Evolutionary conservation across 2,329 filamentous ascomycete genomes (phyloP), one percentile per base, ranked within the genome.

Genomic region (Pseudogymnoascus destructans): DNA sequence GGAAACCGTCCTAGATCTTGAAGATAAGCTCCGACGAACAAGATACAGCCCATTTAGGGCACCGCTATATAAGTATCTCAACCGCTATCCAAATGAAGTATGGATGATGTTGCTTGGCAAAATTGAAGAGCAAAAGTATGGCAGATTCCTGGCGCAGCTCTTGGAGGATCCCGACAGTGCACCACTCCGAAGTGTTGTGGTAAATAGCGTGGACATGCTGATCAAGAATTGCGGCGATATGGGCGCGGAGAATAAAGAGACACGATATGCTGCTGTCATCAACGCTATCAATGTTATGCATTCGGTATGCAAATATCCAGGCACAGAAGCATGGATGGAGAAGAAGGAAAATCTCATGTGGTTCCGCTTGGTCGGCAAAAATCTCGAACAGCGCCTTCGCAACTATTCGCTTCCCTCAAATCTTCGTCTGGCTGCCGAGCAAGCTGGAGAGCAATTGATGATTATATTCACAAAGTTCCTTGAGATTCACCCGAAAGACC

Each of bases 41-140:
- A 86, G 91, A 54, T 85, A 88, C 65, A 97, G 91, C 66, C 92
- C 92, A 0, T 97, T 98, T 77, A 81, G 95, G 46, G 81, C 85
- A 60, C 92, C 93, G 0, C 79, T 98, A 17, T 90, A 95, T 70
- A 89, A 89, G 67, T 98, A 95, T 69, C 79, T 99, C 61, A 95
- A 95, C 70, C 82, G 90, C 60, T 98, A 97, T 68, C 85, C 93
- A 0, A 86, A 87, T 62, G 91, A 98, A 66, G 82, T 91, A 4
- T 95, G 90, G 85, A 73, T 77, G 1, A 86, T 90, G 66, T 85
- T 97, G 63, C 76, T 86, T n/a, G 79, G 80, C 21, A 88, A 85
- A 66, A 76, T 97, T 58, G 86, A 89, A 60, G 88, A 97, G 55
- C 80, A 91, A 66, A 87, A 84, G 61, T 95, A 95, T 66, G 93